Evolutionary conservation across 208 protist species (phyloP), one percentile per base, ranked within the genome.

Genomic region (Trichomonas vaginalis): DNA sequence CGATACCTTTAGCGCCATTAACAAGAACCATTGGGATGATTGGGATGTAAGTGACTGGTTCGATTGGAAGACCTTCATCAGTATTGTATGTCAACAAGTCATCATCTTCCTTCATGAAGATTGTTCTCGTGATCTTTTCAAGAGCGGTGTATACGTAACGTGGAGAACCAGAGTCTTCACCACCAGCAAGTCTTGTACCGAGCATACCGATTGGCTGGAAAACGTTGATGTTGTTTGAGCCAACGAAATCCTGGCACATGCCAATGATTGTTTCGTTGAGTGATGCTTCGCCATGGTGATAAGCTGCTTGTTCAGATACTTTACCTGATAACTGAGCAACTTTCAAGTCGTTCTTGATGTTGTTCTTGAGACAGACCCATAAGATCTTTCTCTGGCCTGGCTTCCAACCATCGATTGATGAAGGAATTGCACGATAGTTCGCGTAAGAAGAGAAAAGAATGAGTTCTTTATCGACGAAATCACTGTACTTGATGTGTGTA

Each of bases 81-180:
- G 99, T 98, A 37, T 98, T 97, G 97, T 99, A 99, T 39, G 98
- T 97, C 0, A 99, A 97, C 10, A 99, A 95, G 79, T 97, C 97
- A 97, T 99, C 99, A 97, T 99, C 99, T n/a, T 98, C 98, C 23
- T 97, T 97, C 96, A 98, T 98, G 97, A 99, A 99, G 90, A 99
- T 96, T 35, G 96, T 96, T 35, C 96, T 80, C 0, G 99, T 98
- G 62, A 99, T 97, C 39, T 97, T 96, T 39, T 97, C 97, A n/a
- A 99, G 98, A 4, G 97, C 96, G 6, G 99, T 99, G 96, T 99
- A 99, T 96, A 99, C 99, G 97, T 99, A 99, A 97, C 99, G 98
- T 15, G 99, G 97, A 49, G 97, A 97, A 47, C 99, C 99, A 32
- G 98, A 97, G 97, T 99, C 99, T 96, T 99, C 99, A 83, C 99